Evolutionary conservation across 2,329 filamentous ascomycete genomes (phyloP), one percentile per base, ranked within the genome.

Genomic region (Blastomyces emzantsi): DNA sequence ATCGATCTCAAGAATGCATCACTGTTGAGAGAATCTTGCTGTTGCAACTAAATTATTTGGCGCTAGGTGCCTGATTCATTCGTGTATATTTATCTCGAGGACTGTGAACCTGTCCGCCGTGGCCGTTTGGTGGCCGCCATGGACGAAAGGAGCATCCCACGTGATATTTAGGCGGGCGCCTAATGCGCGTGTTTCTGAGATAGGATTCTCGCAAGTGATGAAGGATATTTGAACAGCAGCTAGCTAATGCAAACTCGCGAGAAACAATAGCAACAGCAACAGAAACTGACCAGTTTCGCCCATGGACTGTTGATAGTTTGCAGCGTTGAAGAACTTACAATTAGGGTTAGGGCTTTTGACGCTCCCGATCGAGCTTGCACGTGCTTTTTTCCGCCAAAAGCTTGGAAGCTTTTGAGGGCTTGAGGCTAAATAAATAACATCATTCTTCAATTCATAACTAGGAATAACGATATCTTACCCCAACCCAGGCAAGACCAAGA

Each of bases 341-440:
- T 49, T 60, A 60, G 43, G 58, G 58, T 43, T 49, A 60, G 58
- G 58, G 58, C 19, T 60, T 60, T 33, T 43, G 11, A 3, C 22
- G 3, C 13, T 36, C 28, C 39, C 22, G 56, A 59, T 59, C 39
- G 11, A 39, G 56, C 55, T 59, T 59, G 56, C 56, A 59, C 56
- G 56, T 59, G 56, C 41, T 25, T 59, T 43, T 11, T 43, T 8
- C 2, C 39, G 15, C 56, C 5, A 6, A 55, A 55, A 36, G 2
- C 13, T 55, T 55, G 19, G 17, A 45, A 19, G 4, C 43, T 39
- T 39, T 9, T 30, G 2, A 1, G 45, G 19, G 19, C 45, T 47
- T 4, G 22, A 52, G 3, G 25, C 15, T 25, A 30, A 52, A 52
- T 25, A 52, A 33, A 28, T 6, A 19, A n/a, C 19, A 19, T 55